These are phyloP conservation scores for Pseudogymnoascus sp. DNA, from an alignment of 2,329 filamentous ascomycete genomes.

Conservation along the genomic window DNA sequence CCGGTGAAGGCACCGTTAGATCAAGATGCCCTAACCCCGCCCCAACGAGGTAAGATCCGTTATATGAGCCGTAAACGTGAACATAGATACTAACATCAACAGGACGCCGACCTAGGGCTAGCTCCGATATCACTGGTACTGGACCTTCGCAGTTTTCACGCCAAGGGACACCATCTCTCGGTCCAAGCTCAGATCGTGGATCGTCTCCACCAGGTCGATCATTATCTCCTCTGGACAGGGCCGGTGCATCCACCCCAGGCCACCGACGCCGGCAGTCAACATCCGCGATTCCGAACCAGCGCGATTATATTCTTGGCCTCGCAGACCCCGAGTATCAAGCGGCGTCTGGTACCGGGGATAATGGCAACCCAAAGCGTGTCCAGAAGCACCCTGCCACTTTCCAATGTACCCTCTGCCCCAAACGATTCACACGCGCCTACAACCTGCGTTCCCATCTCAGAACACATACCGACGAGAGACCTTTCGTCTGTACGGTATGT, in stretches of 20 bases:
- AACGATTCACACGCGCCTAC: slow-evolving; percentile 92
- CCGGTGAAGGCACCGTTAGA: slow-evolving; percentile 56
- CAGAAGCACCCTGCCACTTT: slow-evolving; percentile 98
- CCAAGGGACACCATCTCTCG: slow-evolving; percentile 44
- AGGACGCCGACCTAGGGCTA: slow-evolving; percentile 28
- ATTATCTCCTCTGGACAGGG: slow-evolving; percentile 50
- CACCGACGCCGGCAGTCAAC: slow-evolving; percentile 51
- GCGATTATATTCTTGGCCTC: slow-evolving; percentile 79
- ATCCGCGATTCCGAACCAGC: slow-evolving; percentile 42
- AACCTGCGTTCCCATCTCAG: slow-evolving; percentile 91
- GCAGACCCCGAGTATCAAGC: slow-evolving; percentile 80
- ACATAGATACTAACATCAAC: slow-evolving; percentile 14
- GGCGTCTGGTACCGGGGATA: slow-evolving; percentile 46
- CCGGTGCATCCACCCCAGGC: slow-evolving; percentile 37
- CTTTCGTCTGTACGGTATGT: slow-evolving; percentile 94
- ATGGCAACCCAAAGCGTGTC: slow-evolving; percentile 61
- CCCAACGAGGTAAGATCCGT: slow-evolving; percentile 51
- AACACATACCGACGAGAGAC: slow-evolving; percentile 93
- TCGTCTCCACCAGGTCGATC: slow-evolving; percentile 41
- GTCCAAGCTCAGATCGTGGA: slow-evolving; percentile 40
- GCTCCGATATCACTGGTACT: slow-evolving; percentile 27
- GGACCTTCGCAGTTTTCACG: slow-evolving; percentile 34
- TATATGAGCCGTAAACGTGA: not conserved
- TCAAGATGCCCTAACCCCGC: slow-evolving; percentile 75
- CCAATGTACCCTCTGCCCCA: slow-evolving; percentile 87